Evolutionary conservation across 2,329 filamentous ascomycete species (phyloP).

Genomic region (Fusarium dlaminii): DNA sequence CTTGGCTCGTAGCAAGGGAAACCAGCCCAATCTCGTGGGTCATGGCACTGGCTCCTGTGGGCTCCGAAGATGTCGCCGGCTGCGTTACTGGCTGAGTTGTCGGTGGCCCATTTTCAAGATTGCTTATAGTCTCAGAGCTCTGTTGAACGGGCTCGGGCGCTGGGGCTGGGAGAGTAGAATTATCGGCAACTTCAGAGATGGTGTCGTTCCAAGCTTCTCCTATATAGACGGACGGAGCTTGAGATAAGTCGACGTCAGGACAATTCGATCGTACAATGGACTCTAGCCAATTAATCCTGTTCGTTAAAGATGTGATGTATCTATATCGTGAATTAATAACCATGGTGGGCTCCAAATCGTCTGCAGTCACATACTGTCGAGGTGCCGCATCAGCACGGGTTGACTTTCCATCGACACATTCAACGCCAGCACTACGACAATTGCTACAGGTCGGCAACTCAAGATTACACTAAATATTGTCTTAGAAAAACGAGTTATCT

Average conservation of each 20-base stretch:
- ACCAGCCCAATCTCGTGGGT: constrained; percentile 64
- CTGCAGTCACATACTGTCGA: constrained; percentile 47
- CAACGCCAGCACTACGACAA: constrained; percentile 53
- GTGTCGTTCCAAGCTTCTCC: constrained; percentile 26
- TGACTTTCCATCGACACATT: constrained; percentile 57
- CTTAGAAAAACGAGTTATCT: not conserved
- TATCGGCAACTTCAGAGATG: not conserved
- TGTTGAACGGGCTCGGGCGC: not conserved
- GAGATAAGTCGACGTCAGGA: constrained; percentile 53
- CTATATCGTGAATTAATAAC: constrained; percentile 7
- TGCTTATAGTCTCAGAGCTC: accelerated
- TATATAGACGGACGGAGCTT: constrained; percentile 18
- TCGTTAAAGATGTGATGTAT: constrained; percentile 50
- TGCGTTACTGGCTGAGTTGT: not conserved
- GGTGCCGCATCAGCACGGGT: constrained; percentile 52
- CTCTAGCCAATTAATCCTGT: constrained; percentile 58
- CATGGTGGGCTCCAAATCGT: not conserved
- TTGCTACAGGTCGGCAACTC: constrained; percentile 53
- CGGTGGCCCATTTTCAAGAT: not conserved
- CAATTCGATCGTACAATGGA: constrained; percentile 53
- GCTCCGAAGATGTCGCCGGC: not conserved
- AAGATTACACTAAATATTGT: constrained; percentile 54
- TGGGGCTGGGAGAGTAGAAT: not conserved
- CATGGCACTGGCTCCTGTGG: constrained; percentile 38
- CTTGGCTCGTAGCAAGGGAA: constrained; percentile 57